phyloP scores from a whole-genome alignment of 2,329 filamentous ascomycete genomes.

The Claviceps fusiformis region DNA sequence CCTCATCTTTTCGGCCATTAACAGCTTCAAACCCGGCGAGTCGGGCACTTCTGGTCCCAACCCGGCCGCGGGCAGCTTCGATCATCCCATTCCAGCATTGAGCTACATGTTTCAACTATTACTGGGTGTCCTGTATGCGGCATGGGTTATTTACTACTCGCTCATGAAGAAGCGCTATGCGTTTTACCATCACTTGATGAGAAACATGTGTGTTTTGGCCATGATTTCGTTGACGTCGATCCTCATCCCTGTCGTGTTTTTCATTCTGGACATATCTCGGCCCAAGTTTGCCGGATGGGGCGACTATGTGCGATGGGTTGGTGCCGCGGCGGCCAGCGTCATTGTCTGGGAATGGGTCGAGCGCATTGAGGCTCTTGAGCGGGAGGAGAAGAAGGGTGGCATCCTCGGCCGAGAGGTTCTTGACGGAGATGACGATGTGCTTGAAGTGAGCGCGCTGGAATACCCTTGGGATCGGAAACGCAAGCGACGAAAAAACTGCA shows the following conservation, averaged over 20 bases:
- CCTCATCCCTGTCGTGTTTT: constrained; percentile 81
- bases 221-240: constrained; percentile 68
- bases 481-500: constrained; percentile 23
- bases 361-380: constrained; percentile 79
- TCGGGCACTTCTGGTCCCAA: constrained; percentile 30
- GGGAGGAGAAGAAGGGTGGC: constrained; percentile 87
- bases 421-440: constrained; percentile 88
- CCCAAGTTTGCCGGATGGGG: constrained; percentile 83
- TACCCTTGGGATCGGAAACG: constrained; percentile 31
- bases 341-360: constrained; percentile 98
- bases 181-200: constrained; percentile 83
- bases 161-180: constrained; percentile 85
- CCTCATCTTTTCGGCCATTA: constrained; percentile 78
- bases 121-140: constrained; percentile 75
- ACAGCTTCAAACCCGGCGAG: constrained; percentile 56
- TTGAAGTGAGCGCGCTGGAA: constrained; percentile 47
- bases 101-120: constrained; percentile 85
- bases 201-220: constrained; percentile 73
- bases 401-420: constrained; percentile 85
- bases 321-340: constrained; percentile 85
- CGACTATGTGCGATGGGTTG: constrained; percentile 94
- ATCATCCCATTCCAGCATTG: constrained; percentile 79
- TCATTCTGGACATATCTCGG: constrained; percentile 78
- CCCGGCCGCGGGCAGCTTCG: constrained; percentile 59
- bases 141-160: constrained; percentile 88